Base-by-base conservation (phyloP, 495 filamentous ascomycete species). In the Trichoderma erinaceum region DNA sequence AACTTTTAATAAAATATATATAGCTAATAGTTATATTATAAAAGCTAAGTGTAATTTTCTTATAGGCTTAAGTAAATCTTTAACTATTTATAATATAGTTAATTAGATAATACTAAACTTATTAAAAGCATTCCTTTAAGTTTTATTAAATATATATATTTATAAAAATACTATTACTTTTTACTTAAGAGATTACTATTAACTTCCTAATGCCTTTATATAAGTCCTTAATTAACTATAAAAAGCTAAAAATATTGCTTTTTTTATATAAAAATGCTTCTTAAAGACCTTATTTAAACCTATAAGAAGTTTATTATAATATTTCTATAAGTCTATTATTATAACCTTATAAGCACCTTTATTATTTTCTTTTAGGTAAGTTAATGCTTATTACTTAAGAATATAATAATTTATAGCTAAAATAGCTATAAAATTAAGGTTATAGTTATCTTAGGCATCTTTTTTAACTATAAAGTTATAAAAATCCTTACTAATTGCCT, bases 161-260 rank as follows among this genome's bases (percentile, higher is more conserved):
- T 67, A 67, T 67, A 67, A 67, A 58, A 32, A 27, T 32, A 50
- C n/a, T 67, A 35, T 67, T 58, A 67, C 16, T 63, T 48, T 48
- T n/a, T 46, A 21, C 1, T 44, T 66, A 32, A 44, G 21, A 44
- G 32, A 3, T 46, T 66, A 66, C 43, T 27, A 44, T 21, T 44
- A 21, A 44, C 44, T 48, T 48, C 13, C 15, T 48, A 7, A 15
- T 48, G n/a, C n/a, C 13, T 48, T 48, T 11, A 48, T 48, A 48
- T 48, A 15, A 15, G n/a, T 48, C 3, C n/a, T 3, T 7, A 48
- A 16, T 16, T 48, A 48, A 15, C n/a, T 48, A 48, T 48, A 48
- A 48, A 48, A 48, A 3, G 3, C 3, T 15, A 48, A 48, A 48
- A 48, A 48, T 15, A 48, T 16, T 48, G 15, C 44, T 48, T 48